Percentiles rank a stretch among this genome's conserved stretches.
Evolutionary conservation across 179 eudicot species (phyloP).

Genomic region (Drosera spatulata): DNA sequence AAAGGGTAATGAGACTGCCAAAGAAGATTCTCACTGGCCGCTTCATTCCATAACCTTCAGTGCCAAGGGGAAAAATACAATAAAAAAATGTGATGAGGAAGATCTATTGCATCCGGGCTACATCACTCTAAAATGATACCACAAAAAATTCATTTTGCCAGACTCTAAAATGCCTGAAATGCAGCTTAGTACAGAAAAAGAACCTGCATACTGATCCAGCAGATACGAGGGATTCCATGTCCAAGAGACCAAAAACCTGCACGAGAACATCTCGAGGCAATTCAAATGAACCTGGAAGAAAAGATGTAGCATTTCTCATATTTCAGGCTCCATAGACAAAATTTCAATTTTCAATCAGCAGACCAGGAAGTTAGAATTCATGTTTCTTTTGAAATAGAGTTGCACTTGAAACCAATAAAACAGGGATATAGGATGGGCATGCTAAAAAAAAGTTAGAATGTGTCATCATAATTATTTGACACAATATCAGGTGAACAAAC

Average conservation of each 20-base stretch:
- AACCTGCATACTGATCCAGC: conserved; percentile 82
- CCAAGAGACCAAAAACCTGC: conserved; percentile 70
- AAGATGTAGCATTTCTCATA: neutral
- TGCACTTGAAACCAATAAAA: no score
- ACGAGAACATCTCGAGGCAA: conserved; percentile 72
- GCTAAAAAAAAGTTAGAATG: no score
- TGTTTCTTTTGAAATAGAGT: no score
- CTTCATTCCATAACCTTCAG: conserved; percentile 68
- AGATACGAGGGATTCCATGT: conserved; percentile 53
- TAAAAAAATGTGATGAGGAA: neutral
- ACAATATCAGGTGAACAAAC: no score
- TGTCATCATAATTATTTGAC: no score
- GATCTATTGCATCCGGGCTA: neutral
- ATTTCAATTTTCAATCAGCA: no score
- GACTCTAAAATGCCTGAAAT: neutral
- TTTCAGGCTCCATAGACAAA: no score
- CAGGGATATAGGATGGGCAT: no score
- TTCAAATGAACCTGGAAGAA: conserved; percentile 32
- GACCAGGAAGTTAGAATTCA: no score
- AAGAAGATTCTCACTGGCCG: conserved; percentile 53
- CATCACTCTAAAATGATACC: neutral
- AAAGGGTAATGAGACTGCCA: conserved; percentile 44
- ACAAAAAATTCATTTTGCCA: neutral
- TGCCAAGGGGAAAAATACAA: neutral
- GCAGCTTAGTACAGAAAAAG: conserved; percentile 1